Evolutionary conservation across 2,329 filamentous ascomycete species (phyloP).

Genomic region (Ascocoryne sarcoides): DNA sequence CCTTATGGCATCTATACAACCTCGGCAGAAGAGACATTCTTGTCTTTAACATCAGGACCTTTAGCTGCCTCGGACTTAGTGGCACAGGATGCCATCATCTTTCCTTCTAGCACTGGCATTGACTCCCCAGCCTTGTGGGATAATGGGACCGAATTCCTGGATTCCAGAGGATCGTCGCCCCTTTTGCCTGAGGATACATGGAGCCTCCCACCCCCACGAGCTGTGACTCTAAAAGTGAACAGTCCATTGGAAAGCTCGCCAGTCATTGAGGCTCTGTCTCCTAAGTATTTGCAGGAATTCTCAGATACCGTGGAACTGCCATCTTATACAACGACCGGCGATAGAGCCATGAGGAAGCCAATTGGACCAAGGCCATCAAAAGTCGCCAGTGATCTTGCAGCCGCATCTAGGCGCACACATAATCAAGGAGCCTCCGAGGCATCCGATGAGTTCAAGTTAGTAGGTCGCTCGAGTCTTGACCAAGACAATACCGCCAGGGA

Average conservation of each 20-base stretch:
- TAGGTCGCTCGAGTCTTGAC: slow-evolving; percentile 25
- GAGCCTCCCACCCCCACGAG: slow-evolving; percentile 15
- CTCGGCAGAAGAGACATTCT: slow-evolving; percentile 17
- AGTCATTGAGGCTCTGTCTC: slow-evolving; percentile 22
- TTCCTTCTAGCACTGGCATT: slow-evolving; percentile 13
- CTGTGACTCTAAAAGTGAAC: slow-evolving; percentile 19
- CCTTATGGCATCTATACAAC: slow-evolving; percentile 19
- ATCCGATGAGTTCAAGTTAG: slow-evolving; percentile 24
- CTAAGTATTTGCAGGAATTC: slow-evolving; percentile 26
- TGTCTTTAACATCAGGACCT: slow-evolving; percentile 12
- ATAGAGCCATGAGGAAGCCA: slow-evolving; percentile 23
- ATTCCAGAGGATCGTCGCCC: slow-evolving; percentile 25
- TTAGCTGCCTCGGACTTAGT: slow-evolving; percentile 17
- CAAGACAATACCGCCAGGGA: slow-evolving; percentile 41
- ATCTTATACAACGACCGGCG: slow-evolving; percentile 23
- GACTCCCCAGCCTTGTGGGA: slow-evolving; percentile 24
- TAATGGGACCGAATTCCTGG: slow-evolving; percentile 15
- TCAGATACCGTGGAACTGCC: slow-evolving; percentile 22
- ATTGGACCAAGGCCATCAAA: slow-evolving; percentile 26
- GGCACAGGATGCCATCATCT: slow-evolving; percentile 18
- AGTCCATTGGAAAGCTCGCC: slow-evolving; percentile 26
- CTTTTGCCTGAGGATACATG: slow-evolving; percentile 20
- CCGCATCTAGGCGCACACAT: slow-evolving; percentile 15
- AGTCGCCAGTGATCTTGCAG: slow-evolving; percentile 22
- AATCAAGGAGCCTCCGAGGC: slow-evolving; percentile 17